Conservation (phyloP, 1,284 basidiomycete genomes). For the Porogramme epimiltina region DNA sequence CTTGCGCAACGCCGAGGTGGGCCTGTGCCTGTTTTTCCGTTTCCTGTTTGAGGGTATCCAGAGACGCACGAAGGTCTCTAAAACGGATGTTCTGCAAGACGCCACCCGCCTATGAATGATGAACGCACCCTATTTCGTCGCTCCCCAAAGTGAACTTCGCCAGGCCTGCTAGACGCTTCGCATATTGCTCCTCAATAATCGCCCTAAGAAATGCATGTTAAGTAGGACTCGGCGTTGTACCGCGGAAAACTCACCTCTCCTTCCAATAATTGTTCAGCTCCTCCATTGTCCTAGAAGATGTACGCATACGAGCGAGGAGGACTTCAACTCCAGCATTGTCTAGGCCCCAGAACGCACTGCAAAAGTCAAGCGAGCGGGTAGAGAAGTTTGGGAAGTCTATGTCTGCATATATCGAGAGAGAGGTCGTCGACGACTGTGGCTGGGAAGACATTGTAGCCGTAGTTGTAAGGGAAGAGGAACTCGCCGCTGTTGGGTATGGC, state of each 20-base stretch:
- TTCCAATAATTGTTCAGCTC: conserved; percentile 89
- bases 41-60: conserved; percentile 81
- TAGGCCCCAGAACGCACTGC: conserved; percentile 95
- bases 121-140: conserved; percentile 86
- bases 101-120: neutral
- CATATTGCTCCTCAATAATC: conserved; percentile 93
- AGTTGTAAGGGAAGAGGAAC: neutral
- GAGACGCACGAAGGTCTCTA: conserved; percentile 78
- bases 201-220: conserved; percentile 48
- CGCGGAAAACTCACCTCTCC: conserved; percentile 64
- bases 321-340: conserved; percentile 90
- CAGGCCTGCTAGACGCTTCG: conserved; percentile 84
- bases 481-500: conserved; percentile 1
- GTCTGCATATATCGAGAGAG: conserved; percentile 66
- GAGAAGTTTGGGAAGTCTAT: conserved; percentile 51
- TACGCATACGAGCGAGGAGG: conserved; percentile 85
- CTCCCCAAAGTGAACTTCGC: conserved; percentile 78
- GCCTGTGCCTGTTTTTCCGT: conserved; percentile 80
- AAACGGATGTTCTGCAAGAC: no score
- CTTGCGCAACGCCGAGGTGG: conserved; percentile 71
- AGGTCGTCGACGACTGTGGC: conserved; percentile 75
- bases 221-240: neutral
- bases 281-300: conserved; percentile 84
- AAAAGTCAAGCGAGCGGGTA: conserved; percentile 77
- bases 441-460: conserved; percentile 37